Evolutionary conservation across 2,329 filamentous ascomycete genomes (phyloP).

Genomic region (Colletotrichum cuscutae): DNA sequence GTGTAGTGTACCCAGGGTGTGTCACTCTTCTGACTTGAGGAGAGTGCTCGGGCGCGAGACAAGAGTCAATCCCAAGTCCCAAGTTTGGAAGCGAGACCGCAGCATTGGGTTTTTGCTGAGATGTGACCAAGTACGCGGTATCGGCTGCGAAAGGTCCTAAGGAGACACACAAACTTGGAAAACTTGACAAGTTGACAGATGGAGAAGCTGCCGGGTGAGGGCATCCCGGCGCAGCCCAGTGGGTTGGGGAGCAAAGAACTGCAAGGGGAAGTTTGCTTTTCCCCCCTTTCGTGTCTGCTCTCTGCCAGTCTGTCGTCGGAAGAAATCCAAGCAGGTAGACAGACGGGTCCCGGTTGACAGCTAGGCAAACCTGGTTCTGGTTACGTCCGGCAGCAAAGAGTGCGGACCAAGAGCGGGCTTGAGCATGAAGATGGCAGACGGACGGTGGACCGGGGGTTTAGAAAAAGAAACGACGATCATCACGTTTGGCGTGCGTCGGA

Average conservation of each 20-base stretch:
- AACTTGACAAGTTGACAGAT: not conserved
- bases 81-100: slow-evolving; percentile 1
- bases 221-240: not conserved
- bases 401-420: not conserved
- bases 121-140: not conserved
- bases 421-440: not conserved
- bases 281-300: not conserved
- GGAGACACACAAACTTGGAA: not conserved
- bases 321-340: not conserved
- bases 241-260: not conserved
- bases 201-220: not conserved
- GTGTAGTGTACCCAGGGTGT: slow-evolving; percentile 7
- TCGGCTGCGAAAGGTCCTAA: not conserved
- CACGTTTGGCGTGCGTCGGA: slow-evolving; percentile 24
- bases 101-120: not conserved
- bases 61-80: not conserved
- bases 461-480: slow-evolving; percentile 21
- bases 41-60: not conserved
- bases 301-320: not conserved
- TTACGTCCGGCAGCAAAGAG: not conserved
- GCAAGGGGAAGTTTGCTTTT: slow-evolving; percentile 10
- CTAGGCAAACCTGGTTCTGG: not conserved
- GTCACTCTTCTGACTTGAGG: not conserved
- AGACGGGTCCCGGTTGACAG: not conserved
- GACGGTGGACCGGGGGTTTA: not conserved